These are phyloP conservation scores for Clonostachys byssicola DNA, from an alignment of 2,329 filamentous ascomycete species.

Conservation along the genomic window DNA sequence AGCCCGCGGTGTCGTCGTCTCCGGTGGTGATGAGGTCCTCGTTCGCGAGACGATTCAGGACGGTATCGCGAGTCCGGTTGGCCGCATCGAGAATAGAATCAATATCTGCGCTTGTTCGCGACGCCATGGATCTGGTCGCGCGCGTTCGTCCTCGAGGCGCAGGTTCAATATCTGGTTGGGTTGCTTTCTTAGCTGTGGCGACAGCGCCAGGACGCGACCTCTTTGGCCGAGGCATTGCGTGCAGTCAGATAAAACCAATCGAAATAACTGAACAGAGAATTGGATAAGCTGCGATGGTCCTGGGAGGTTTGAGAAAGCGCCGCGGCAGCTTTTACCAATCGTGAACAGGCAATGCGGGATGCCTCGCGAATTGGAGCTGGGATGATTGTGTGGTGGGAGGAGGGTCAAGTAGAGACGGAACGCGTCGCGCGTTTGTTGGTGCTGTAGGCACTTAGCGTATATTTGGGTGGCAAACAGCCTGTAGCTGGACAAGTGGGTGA, in stretches of 20 bases:
- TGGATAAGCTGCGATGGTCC: no score
- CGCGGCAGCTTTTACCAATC: no score
- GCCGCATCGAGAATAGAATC: conserved; percentile 16
- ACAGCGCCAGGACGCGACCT: conserved; percentile 1
- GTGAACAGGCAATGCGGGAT: no score
- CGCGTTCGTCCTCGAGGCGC: conserved; percentile 12
- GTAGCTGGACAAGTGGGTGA: no score
- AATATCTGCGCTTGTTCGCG: conserved; percentile 12
- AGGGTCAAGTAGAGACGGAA: no score
- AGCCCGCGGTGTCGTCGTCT: neutral
- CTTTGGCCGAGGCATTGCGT: conserved; percentile 6
- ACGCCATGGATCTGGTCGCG: conserved; percentile 12
- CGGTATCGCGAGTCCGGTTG: conserved; percentile 24
- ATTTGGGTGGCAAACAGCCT: no score
- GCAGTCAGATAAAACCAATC: neutral
- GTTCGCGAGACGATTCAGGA: conserved; percentile 25
- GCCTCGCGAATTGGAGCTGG: no score
- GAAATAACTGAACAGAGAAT: no score
- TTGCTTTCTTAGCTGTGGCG: neutral
- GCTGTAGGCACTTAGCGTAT: no score
- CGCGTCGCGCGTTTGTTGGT: no score
- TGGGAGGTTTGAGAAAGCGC: no score
- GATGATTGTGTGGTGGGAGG: no score
- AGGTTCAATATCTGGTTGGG: neutral
- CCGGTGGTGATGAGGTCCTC: conserved; percentile 18